phyloP scores from a whole-genome alignment of 129 eudicot genomes.

The Flaveria ramosissima region DNA sequence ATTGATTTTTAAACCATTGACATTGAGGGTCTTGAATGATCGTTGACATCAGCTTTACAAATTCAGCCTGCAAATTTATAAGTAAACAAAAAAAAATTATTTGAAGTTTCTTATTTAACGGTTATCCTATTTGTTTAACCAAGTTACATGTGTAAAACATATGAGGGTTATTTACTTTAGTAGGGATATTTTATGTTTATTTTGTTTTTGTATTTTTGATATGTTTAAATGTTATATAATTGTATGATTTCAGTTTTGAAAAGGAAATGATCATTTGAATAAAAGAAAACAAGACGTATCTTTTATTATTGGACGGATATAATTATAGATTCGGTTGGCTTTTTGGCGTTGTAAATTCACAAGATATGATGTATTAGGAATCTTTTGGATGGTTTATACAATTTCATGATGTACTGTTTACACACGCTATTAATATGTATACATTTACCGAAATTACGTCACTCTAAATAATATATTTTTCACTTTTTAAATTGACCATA shows the following conservation, averaged over 20 bases:
- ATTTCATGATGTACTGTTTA: neutral
- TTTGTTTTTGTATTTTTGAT: neutral
- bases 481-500: too few species aligned
- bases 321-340: constrained; percentile 37
- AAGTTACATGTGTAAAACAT: too few species aligned
- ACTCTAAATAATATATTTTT: too few species aligned
- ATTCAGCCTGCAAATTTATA: neutral
- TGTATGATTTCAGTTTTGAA: neutral
- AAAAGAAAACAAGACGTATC: constrained; percentile 20
- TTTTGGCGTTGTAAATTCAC: constrained; percentile 24
- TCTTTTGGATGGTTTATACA: constrained; percentile 33
- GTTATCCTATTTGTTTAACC: too few species aligned
- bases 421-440: too few species aligned
- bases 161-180: too few species aligned
- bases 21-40: constrained; percentile 9
- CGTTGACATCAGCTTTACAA: neutral
- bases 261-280: neutral
- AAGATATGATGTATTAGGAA: constrained; percentile 23
- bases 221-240: neutral
- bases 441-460: too few species aligned
- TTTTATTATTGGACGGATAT: constrained; percentile 32
- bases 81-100: too few species aligned
- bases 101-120: too few species aligned
- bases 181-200: neutral
- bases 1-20: neutral